Percentiles rank a stretch among this genome's conserved stretches.
Evolutionary conservation across 495 filamentous ascomycete genomes (phyloP).

Genomic region (Penicilliopsis zonata): DNA sequence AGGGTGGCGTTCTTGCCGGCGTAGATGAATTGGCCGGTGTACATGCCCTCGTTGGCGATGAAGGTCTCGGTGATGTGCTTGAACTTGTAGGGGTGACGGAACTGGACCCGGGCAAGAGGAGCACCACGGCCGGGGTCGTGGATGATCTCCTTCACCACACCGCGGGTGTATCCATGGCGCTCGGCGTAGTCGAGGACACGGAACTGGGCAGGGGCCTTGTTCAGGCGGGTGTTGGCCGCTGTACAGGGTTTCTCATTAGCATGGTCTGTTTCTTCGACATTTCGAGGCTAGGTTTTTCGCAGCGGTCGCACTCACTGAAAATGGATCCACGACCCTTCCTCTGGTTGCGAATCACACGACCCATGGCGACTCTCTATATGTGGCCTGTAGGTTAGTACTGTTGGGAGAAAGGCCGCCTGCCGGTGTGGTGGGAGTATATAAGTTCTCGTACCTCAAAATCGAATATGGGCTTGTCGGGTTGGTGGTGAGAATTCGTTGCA

Average conservation of each 20-base stretch:
- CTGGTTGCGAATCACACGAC: constrained; percentile 91
- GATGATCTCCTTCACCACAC: constrained; percentile 97
- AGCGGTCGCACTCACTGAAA: constrained; percentile 66
- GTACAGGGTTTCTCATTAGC: constrained; percentile 31
- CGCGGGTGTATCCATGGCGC: constrained; percentile 92
- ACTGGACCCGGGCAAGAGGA: constrained; percentile 88
- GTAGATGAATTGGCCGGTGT: constrained; percentile 99
- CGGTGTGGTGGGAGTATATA: constrained; percentile 20
- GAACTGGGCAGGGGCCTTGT: constrained; percentile 89
- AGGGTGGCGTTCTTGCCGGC: constrained; percentile 95
- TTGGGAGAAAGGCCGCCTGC: constrained; percentile 17
- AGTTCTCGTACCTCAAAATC: constrained; percentile 34
- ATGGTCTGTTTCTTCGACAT: constrained; percentile 4
- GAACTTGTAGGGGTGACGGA: constrained; percentile 89
- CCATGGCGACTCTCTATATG: constrained; percentile 46
- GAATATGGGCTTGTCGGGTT: constrained; percentile 39
- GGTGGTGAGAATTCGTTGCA: constrained; percentile 33
- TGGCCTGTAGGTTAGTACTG: constrained; percentile 28
- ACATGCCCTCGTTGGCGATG: constrained; percentile 99
- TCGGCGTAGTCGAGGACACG: constrained; percentile 89
- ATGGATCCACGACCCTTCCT: constrained; percentile 97
- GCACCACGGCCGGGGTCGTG: constrained; percentile 98
- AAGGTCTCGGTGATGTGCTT: constrained; percentile 89
- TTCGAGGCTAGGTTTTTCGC: background rate
- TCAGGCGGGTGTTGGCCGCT: constrained; percentile 81